Base-by-base conservation (phyloP, 2,329 filamentous ascomycete genomes). In the Madurella mycetomatis region DNA sequence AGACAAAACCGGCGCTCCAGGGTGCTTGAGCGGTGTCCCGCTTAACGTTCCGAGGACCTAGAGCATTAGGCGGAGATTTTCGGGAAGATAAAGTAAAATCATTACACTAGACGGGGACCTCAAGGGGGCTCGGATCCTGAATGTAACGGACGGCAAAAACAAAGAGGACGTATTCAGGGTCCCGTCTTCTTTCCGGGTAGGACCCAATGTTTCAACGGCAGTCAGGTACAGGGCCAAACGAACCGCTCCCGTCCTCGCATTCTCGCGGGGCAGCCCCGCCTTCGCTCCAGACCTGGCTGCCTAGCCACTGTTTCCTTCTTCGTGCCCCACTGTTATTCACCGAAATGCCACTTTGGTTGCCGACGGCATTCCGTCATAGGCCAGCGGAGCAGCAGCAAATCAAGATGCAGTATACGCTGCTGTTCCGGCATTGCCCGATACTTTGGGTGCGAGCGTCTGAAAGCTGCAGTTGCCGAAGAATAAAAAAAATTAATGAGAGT, bases 391-490 rank as follows among this genome's bases (percentile, higher is more conserved):
- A 43, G 30, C 40, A 47, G 48, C 50, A 41, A 52, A 56, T 47
- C 52, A 34, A 12, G 15, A 18, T 9, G 41, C 49, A 53, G 30
- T 51, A 54, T 39, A 5, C n/a, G n/a, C 16, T 5, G 30, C 18
- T 44, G 47, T 55, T 60, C 62, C 62, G 62, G 59, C 50, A 57
- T 62, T 64, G 55, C 61, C 62, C 62, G 62, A 63, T 13, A 49
- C 46, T 40, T 40, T 12, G 40, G 7, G 34, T 17, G 30, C n/a
- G 12, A 41, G 25, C 7, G 9, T 37, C n/a, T 37, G 11, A 12
- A 37, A 4, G 34, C 34, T 25, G 25, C 25, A 25, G 25, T 25
- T 25, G 25, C 25, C 13, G 5, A 43, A 16, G 31, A 11, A 32
- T 15, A 34, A 39, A 16, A 44, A 47, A 15, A 19, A 34, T 25